Conservation (phyloP, 352 stramenopile species). For the Pythium phragmitis region DNA sequence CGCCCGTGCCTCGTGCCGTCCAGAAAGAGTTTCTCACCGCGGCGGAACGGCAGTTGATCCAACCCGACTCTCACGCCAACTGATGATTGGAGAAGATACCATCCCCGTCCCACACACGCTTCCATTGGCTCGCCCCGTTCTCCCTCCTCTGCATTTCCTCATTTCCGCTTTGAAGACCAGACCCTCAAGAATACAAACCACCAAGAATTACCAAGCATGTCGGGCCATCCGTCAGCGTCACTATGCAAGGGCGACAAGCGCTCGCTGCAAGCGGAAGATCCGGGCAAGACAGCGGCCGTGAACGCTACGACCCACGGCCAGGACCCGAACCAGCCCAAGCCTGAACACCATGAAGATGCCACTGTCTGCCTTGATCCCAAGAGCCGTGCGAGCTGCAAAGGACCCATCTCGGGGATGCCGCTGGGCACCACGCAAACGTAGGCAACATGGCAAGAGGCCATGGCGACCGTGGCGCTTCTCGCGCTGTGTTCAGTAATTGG, state of each 20-base stretch:
- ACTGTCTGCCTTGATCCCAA: slow-evolving; percentile 1
- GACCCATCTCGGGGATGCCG: not conserved
- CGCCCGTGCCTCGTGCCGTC: slow-evolving; percentile 4
- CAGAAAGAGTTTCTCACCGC: not conserved
- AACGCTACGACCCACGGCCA: slow-evolving; percentile 7
- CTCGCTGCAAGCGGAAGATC: slow-evolving; percentile 1
- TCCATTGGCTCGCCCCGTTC: not conserved
- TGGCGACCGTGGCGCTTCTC: too few relatives aligned
- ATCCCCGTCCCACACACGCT: not conserved
- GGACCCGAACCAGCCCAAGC: not conserved
- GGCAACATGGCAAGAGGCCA: not conserved
- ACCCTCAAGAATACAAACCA: not conserved
- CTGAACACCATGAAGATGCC: not conserved
- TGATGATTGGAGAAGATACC: not conserved
- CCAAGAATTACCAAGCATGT: not conserved
- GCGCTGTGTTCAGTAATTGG: too few relatives aligned
- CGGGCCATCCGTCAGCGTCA: slow-evolving; percentile 8
- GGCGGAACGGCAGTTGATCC: slow-evolving; percentile 8
- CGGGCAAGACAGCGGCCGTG: not conserved
- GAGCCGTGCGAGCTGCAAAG: slow-evolving; percentile 1
- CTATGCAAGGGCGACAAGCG: slow-evolving; percentile 11
- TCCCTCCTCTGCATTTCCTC: not conserved
- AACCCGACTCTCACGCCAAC: not conserved
- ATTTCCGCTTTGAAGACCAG: not conserved
- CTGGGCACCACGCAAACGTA: not conserved